A percentile compares a stretch with the other conserved stretches of the same genome.
phyloP scores from a whole-genome alignment of 2,329 filamentous ascomycete genomes.

The Colletotrichum echinochloae region DNA sequence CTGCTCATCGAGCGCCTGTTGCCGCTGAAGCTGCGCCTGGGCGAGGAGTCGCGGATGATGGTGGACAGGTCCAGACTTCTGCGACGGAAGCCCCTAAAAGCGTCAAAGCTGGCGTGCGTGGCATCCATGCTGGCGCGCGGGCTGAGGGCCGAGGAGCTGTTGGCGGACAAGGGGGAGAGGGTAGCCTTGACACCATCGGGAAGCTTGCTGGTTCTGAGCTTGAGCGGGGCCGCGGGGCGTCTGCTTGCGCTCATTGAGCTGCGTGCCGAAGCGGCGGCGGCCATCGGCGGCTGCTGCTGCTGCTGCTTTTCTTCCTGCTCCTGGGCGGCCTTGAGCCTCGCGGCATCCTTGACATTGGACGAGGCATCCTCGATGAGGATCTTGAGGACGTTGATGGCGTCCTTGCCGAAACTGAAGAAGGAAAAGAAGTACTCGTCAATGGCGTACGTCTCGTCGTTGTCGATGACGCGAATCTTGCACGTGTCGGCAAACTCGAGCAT shows the following conservation, averaged over 20 bases:
- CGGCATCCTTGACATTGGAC: slow-evolving; percentile 44
- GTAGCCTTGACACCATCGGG: slow-evolving; percentile 72
- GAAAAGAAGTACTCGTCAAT: slow-evolving; percentile 99
- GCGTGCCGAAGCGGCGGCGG: slow-evolving; percentile 36
- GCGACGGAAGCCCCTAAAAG: slow-evolving; percentile 59
- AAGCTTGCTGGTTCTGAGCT: slow-evolving; percentile 56
- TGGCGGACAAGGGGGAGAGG: slow-evolving; percentile 64
- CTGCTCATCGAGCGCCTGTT: slow-evolving; percentile 65
- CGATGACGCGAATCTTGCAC: slow-evolving; percentile 91
- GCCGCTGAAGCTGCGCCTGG: slow-evolving; percentile 73
- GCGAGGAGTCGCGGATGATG: slow-evolving; percentile 55
- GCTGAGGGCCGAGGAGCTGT: slow-evolving; percentile 57
- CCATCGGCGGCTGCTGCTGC: background rate
- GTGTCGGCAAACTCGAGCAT: slow-evolving; percentile 94
- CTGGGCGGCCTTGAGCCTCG: slow-evolving; percentile 15
- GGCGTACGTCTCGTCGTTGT: slow-evolving; percentile 93
- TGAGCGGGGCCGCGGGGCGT: slow-evolving; percentile 43
- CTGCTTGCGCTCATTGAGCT: slow-evolving; percentile 40
- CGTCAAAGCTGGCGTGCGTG: slow-evolving; percentile 66
- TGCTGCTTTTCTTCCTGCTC: slow-evolving; percentile 12
- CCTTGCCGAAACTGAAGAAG: slow-evolving; percentile 88
- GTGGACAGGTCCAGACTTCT: slow-evolving; percentile 66
- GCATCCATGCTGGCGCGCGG: slow-evolving; percentile 68
- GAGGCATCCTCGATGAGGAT: slow-evolving; percentile 76
- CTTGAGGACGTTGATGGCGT: slow-evolving; percentile 83